phyloP scores from a whole-genome alignment of 441 rosid genomes.

The Bocquillonia castaneifolia region DNA sequence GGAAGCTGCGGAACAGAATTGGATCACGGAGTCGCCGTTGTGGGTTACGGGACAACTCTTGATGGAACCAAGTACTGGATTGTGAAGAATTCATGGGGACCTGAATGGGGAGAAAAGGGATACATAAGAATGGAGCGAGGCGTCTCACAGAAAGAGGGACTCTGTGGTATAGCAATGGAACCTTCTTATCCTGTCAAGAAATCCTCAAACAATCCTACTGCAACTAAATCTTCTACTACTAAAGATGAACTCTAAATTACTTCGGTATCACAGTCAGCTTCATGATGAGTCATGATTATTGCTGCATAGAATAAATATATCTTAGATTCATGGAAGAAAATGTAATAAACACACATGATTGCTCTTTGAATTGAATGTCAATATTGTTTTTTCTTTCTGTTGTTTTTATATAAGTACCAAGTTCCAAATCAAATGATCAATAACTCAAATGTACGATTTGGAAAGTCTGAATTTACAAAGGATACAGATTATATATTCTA shows the following conservation, averaged over 20 bases:
- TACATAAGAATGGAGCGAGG: slow-evolving; percentile 74
- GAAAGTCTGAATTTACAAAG: too few relatives aligned
- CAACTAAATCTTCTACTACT: slow-evolving; percentile 13
- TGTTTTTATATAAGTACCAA: background rate
- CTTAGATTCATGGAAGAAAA: too few relatives aligned
- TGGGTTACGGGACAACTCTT: slow-evolving; percentile 66
- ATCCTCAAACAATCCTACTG: slow-evolving; percentile 46
- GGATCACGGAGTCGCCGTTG: slow-evolving; percentile 73
- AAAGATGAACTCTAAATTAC: slow-evolving; percentile 69
- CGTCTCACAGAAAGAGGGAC: slow-evolving; percentile 44
- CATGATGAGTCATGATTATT: background rate
- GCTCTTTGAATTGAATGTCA: too few relatives aligned
- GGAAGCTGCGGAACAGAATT: slow-evolving; percentile 70
- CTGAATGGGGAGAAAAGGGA: slow-evolving; percentile 89
- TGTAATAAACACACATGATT: too few relatives aligned
- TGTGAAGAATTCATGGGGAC: slow-evolving; percentile 87
- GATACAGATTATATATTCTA: too few relatives aligned
- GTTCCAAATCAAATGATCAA: too few relatives aligned
- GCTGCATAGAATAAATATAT: background rate
- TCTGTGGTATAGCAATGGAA: slow-evolving; percentile 79
- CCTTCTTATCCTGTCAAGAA: slow-evolving; percentile 83
- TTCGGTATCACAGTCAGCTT: background rate
- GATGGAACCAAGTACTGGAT: slow-evolving; percentile 83
- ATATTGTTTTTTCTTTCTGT: too few relatives aligned
- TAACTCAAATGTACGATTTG: too few relatives aligned